A percentile compares a stretch with the other conserved stretches of the same genome.
Conservation (phyloP, 257 asterid species). For the Solanum peruvianum region DNA sequence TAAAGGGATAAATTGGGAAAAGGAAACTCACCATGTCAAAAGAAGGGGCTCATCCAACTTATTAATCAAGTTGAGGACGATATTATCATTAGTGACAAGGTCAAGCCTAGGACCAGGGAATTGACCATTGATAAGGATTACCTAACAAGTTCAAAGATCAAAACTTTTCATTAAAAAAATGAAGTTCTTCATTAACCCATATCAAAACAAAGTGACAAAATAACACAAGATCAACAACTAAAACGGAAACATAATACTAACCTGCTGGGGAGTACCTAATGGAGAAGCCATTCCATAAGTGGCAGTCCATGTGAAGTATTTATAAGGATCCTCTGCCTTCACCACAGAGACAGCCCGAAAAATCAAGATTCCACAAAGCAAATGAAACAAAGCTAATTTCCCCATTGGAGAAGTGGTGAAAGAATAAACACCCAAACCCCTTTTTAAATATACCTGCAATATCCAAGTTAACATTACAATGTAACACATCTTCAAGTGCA, state of each 20-base stretch:
- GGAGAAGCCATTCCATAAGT: slow-evolving; percentile 67
- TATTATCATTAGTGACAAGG: slow-evolving; percentile 66
- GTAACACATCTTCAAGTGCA: neutral
- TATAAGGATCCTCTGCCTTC: slow-evolving; percentile 70
- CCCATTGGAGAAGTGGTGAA: neutral
- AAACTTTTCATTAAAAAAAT: neutral
- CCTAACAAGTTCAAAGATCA: slow-evolving; percentile 30
- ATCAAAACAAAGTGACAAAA: neutral
- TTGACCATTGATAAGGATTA: slow-evolving; percentile 68
- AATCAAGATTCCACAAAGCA: slow-evolving; percentile 15
- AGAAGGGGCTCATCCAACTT: slow-evolving; percentile 75
- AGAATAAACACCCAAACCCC: neutral
- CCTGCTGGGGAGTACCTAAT: slow-evolving; percentile 70
- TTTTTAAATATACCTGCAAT: neutral
- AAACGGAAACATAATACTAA: neutral
- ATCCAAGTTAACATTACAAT: neutral
- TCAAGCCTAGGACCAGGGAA: slow-evolving; percentile 74
- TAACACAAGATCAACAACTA: neutral
- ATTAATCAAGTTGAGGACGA: slow-evolving; percentile 52
- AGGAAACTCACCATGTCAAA: slow-evolving; percentile 55
- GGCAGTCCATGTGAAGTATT: slow-evolving; percentile 61
- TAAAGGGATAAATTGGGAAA: neutral
- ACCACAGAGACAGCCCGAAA: slow-evolving; percentile 25
- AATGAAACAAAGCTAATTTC: neutral
- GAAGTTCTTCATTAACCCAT: neutral